Percentiles rank a stretch among this genome's conserved stretches.
These are phyloP conservation scores for Nemania sp. DNA, from an alignment of 2,329 filamentous ascomycete genomes.

Conservation along the genomic window DNA sequence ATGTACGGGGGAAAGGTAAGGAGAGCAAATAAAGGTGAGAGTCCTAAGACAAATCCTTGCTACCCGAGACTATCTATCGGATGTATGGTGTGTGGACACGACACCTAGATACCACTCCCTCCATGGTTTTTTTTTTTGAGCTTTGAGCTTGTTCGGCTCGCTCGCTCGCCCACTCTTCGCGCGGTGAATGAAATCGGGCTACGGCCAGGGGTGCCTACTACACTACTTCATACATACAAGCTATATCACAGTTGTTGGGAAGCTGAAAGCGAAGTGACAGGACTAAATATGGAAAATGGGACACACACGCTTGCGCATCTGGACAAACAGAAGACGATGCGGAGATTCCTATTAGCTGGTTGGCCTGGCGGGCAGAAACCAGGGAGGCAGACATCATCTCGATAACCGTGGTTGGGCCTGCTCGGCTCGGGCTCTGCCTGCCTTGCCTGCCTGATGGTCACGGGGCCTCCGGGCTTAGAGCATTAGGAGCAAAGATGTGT, in stretches of 20 bases:
- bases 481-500: too few species aligned
- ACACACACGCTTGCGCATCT: conserved; percentile 1
- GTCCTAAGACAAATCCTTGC: conserved; percentile 14
- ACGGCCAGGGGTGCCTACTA: neutral
- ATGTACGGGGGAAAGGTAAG: neutral
- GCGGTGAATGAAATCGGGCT: conserved; percentile 10
- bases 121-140: neutral
- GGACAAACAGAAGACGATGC: conserved; percentile 12
- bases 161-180: too few species aligned
- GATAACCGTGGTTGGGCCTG: conserved; percentile 1
- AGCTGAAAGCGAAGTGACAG: conserved; percentile 20
- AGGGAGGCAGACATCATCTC: conserved; percentile 11
- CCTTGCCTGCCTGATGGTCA: neutral
- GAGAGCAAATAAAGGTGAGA: neutral
- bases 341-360: conserved; percentile 16
- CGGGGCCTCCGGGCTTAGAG: conserved; percentile 13
- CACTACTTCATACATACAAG: neutral
- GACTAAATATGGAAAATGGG: conserved; percentile 16
- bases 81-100: conserved; percentile 1
- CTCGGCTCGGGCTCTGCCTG: too few species aligned
- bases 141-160: too few species aligned
- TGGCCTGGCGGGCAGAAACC: conserved; percentile 8
- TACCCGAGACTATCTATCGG: conserved; percentile 19
- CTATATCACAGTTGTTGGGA: conserved; percentile 7
- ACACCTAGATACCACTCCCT: neutral